A percentile compares a stretch with the other conserved stretches of the same genome.
phyloP scores from a whole-genome alignment of 2,329 filamentous ascomycete species.

The Fusarium subtropicale region DNA sequence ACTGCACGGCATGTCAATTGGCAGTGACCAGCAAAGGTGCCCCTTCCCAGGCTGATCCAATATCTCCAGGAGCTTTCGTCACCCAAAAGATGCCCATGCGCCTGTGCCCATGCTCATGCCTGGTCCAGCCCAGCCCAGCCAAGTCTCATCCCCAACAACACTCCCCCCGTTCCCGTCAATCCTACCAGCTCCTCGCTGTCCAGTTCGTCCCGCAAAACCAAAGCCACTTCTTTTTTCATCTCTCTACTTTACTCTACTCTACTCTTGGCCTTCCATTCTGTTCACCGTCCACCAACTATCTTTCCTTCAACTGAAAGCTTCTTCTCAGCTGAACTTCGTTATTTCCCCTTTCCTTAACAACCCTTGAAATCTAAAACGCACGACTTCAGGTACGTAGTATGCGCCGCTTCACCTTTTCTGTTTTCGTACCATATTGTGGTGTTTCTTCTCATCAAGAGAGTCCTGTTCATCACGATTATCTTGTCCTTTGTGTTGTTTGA shows the following conservation, averaged over 20 bases:
- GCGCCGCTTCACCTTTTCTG: slow-evolving; percentile 9
- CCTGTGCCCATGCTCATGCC: background rate
- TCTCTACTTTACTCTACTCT: slow-evolving; percentile 31
- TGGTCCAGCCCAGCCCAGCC: slow-evolving; percentile 37
- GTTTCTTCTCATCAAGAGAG: slow-evolving; percentile 11
- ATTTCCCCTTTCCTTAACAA: slow-evolving; percentile 35
- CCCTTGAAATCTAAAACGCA: slow-evolving; percentile 22
- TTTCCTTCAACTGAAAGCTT: slow-evolving; percentile 35
- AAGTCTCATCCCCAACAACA: slow-evolving; percentile 19
- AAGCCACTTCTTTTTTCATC: slow-evolving; percentile 47
- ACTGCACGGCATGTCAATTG: background rate
- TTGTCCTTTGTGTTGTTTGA: slow-evolving; percentile 24
- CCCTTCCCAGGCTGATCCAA: slow-evolving; percentile 17
- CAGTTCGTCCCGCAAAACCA: slow-evolving; percentile 43
- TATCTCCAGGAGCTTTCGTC: slow-evolving; percentile 52
- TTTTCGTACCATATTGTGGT: slow-evolving; percentile 1
- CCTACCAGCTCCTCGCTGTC: slow-evolving; percentile 29
- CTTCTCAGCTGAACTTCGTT: slow-evolving; percentile 35
- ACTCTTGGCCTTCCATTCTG: slow-evolving; percentile 35
- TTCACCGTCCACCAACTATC: slow-evolving; percentile 30
- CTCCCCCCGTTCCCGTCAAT: slow-evolving; percentile 30
- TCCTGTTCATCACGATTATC: slow-evolving; percentile 17
- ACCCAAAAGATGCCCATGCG: slow-evolving; percentile 43
- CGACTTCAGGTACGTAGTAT: slow-evolving; percentile 45
- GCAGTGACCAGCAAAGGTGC: slow-evolving; percentile 19